These are phyloP conservation scores for Penicillium parvum DNA, from an alignment of 495 filamentous ascomycete species.

Conservation along the genomic window DNA sequence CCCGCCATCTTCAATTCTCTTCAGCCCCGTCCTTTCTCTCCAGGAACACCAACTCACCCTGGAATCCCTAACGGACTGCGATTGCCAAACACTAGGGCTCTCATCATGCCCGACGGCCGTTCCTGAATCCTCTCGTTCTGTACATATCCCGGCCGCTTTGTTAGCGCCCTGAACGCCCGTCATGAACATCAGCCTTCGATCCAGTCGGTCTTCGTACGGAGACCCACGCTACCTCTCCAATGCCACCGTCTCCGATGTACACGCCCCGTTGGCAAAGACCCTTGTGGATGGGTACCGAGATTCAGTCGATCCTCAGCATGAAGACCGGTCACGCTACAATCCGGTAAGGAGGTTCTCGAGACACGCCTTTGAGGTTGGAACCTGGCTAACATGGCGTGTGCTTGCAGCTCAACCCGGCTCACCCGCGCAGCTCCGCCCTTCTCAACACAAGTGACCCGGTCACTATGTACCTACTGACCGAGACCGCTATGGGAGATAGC, in stretches of 20 bases:
- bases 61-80: too few relatives aligned
- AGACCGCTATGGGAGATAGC: conserved; percentile 88
- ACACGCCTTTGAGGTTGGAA: background rate
- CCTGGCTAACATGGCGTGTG: conserved; percentile 13
- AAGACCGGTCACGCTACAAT: conserved; percentile 36
- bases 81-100: background rate
- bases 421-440: conserved; percentile 38
- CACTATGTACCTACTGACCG: conserved; percentile 80
- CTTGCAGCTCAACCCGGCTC: conserved; percentile 30
- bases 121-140: conserved; percentile 12
- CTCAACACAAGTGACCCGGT: conserved; percentile 54
- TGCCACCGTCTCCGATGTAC: conserved; percentile 34
- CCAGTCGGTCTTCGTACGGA: conserved; percentile 45
- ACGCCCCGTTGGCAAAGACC: conserved; percentile 34
- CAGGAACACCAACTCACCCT: too few relatives aligned
- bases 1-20: conserved; percentile 21
- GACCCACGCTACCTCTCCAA: conserved; percentile 43
- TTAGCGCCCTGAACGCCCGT: conserved; percentile 14
- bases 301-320: conserved; percentile 29
- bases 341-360: conserved; percentile 30
- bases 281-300: conserved; percentile 47
- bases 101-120: conserved; percentile 17
- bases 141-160: conserved; percentile 12
- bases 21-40: conserved; percentile 13
- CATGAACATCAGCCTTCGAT: conserved; percentile 46